A percentile compares a stretch with the other conserved stretches of the same genome.
Evolutionary conservation across 768 basidiomycete genomes (phyloP).

Genomic region (Strobilomyces dryophilus): DNA sequence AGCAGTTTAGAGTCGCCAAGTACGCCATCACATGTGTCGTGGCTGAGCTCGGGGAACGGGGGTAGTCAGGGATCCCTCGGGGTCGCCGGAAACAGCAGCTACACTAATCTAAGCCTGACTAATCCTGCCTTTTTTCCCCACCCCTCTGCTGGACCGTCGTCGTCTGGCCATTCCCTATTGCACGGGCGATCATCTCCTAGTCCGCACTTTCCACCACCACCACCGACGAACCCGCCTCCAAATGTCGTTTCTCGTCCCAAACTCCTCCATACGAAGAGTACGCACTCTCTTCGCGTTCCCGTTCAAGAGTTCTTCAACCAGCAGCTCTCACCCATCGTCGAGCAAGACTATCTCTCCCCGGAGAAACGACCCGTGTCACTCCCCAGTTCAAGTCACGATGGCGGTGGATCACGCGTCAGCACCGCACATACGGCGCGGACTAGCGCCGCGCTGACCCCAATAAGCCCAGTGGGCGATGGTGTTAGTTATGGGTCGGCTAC

Average conservation of each 20-base stretch:
- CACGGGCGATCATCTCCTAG: constrained; percentile 25
- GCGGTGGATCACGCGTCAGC: constrained; percentile 23
- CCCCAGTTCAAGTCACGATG: constrained; percentile 24
- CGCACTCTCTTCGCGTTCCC: constrained; percentile 42
- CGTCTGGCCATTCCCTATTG: constrained; percentile 12
- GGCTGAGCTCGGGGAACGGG: constrained; percentile 25
- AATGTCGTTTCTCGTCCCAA: constrained; percentile 29
- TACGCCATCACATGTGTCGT: constrained; percentile 39
- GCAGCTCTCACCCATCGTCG: constrained; percentile 63
- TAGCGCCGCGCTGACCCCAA: constrained; percentile 28
- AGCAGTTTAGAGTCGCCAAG: constrained; percentile 30
- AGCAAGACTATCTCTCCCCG: constrained; percentile 60
- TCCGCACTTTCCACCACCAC: constrained; percentile 33
- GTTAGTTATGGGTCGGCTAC: constrained; percentile 14
- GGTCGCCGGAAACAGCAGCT: constrained; percentile 2
- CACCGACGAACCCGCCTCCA: constrained; percentile 29
- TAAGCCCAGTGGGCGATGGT: constrained; percentile 20
- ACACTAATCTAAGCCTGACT: constrained; percentile 1
- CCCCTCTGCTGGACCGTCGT: constrained; percentile 5
- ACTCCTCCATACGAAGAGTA: constrained; percentile 32
- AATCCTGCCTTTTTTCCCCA: neutral
- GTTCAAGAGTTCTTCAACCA: constrained; percentile 25
- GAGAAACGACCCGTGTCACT: constrained; percentile 36
- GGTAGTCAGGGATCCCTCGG: constrained; percentile 7
- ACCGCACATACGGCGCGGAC: constrained; percentile 32